Evolutionary conservation across 305 asterid species (phyloP), one percentile per base, ranked within the genome.

Genomic region (Solanum hybrid): DNA sequence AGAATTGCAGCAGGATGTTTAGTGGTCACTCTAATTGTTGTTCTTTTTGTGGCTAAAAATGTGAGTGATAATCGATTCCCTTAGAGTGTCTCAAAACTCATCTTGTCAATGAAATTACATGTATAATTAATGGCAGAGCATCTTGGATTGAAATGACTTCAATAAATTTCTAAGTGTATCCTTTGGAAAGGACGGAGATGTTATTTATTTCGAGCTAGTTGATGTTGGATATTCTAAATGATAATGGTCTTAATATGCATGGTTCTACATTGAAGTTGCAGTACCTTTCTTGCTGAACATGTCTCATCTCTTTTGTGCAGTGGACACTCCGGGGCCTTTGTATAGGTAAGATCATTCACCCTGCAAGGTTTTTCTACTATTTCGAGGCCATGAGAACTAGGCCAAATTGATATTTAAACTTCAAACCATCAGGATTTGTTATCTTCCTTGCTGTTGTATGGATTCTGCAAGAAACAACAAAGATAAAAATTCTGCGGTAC

Each of bases 241-340:
- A 84, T 29, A 42, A 42, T 27, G 37, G 4, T 82, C 87, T 46
- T 9, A 22, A 37, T 26, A 69, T 66, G 77, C 72, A 89, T 77
- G 80, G 27, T 87, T 89, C 78, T 84, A 13, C 13, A 87, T 24
- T 8, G 71, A 80, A 82, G 29, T 78, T 79, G 17, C 56, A 4
- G 60, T 34, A 34, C 77, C 87, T 75, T 32, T 79, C 91, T 89
- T 79, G 51, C 93, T 93, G 56, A 89, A 90, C 76, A 87, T 81
- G 79, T 56, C 20, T 26, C 9, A 87, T 87, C 38, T 91, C 89
- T 85, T 71, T 89, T 92, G 36, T 90, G 91, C 99, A 96, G 99
- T 97, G 99, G 99, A 97, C 99, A 38, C 95, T 97, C 78, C 95
- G 99, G 29, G 96, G 98, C 82, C 98, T 97, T 90, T 97, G 99